Conservation (phyloP, 805 yeast species). For the Metschnikowia reukaufii region DNA sequence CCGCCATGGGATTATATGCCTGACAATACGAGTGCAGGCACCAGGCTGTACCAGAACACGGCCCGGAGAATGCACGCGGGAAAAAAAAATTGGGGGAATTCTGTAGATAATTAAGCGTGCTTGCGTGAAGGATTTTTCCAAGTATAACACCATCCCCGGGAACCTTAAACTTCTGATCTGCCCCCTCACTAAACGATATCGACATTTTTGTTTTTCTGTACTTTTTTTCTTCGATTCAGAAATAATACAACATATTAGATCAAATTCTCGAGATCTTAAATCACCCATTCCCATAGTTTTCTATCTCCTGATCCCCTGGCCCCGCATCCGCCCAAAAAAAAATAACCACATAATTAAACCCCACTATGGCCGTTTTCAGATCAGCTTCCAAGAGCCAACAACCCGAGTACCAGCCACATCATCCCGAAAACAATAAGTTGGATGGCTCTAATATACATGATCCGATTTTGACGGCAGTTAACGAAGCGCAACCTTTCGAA, state of each 20-base stretch:
- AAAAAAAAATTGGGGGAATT: background rate
- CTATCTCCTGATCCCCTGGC: background rate
- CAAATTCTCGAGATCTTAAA: background rate
- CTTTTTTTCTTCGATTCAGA: background rate
- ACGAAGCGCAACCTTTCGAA: conserved; percentile 95
- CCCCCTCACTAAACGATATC: background rate
- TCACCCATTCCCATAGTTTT: background rate
- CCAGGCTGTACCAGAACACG: background rate
- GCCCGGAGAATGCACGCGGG: background rate
- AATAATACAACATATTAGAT: background rate
- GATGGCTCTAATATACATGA: conserved; percentile 48
- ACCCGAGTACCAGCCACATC: conserved; percentile 27
- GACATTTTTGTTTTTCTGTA: background rate
- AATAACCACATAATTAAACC: background rate
- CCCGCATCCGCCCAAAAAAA: background rate
- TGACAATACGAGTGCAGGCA: too few species aligned
- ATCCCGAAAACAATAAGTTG: conserved; percentile 48
- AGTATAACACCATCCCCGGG: background rate
- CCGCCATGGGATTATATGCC: background rate
- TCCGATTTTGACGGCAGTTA: conserved; percentile 90
- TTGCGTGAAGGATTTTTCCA: conserved; percentile 1
- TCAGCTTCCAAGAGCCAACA: conserved; percentile 26
- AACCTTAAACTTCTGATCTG: background rate
- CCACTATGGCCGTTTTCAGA: conserved; percentile 22
- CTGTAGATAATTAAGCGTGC: background rate